Percentiles rank a stretch among this genome's conserved stretches.
These are phyloP conservation scores for Geotrichum bryndzae DNA, from an alignment of 1,139 yeast species.

Conservation along the genomic window DNA sequence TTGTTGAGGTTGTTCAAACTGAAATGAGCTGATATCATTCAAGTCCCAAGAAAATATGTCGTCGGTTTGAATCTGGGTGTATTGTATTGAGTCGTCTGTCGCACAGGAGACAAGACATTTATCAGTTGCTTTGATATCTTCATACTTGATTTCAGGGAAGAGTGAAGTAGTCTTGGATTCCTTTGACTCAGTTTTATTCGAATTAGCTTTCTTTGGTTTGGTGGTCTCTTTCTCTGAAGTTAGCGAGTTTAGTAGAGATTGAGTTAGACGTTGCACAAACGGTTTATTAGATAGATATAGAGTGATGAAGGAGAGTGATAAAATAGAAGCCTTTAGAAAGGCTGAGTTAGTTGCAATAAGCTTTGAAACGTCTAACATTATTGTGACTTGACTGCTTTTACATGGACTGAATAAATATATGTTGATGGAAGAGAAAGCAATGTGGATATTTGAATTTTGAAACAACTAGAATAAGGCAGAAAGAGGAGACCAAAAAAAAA, in stretches of 20 bases:
- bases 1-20: not conserved
- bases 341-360: not conserved
- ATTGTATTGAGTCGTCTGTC: not conserved
- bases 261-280: not conserved
- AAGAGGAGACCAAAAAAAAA: not conserved
- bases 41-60: not conserved
- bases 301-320: constrained; percentile 3
- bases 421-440: not conserved
- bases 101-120: constrained; percentile 1
- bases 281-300: not conserved
- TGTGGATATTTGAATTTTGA: no score
- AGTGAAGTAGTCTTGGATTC: not conserved
- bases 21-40: not conserved
- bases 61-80: not conserved
- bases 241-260: not conserved
- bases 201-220: not conserved
- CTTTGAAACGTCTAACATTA: not conserved
- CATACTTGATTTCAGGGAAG: constrained; percentile 2
- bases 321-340: not conserved
- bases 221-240: not conserved
- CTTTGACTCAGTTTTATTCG: not conserved
- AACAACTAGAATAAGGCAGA: not conserved
- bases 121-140: constrained; percentile 2
- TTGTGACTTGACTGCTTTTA: not conserved
- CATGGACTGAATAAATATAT: not conserved